Evolutionary conservation across 2,329 filamentous ascomycete genomes (phyloP).

Genomic region (Alternaria panax): DNA sequence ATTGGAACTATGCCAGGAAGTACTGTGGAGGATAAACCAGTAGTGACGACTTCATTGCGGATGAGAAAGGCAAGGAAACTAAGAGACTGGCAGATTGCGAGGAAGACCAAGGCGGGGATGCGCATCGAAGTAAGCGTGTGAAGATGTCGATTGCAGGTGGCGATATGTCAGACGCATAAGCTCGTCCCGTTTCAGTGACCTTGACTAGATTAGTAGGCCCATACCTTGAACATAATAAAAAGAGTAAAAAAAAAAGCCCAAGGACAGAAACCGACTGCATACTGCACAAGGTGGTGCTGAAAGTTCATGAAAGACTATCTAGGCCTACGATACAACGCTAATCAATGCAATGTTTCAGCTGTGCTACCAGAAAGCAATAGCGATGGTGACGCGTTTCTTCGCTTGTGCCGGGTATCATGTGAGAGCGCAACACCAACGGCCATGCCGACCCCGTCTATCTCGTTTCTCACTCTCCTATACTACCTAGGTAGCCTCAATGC

Average conservation of each 20-base stretch:
- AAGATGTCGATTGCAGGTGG: neutral
- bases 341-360: neutral
- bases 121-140: constrained; percentile 11
- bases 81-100: neutral
- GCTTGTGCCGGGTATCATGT: neutral
- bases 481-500: neutral
- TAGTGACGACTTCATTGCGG: neutral
- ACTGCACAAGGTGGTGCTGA: neutral
- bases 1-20: neutral
- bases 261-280: neutral
- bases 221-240: neutral
- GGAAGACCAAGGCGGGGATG: neutral
- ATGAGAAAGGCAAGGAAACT: neutral
- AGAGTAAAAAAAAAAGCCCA: neutral
- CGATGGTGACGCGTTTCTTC: neutral
- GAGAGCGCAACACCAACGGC: neutral
- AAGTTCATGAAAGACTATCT: neutral
- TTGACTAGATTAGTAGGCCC: neutral
- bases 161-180: neutral
- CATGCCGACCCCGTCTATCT: neutral
- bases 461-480: neutral
- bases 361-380: neutral
- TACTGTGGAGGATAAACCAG: neutral
- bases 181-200: neutral
- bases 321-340: neutral